These are phyloP conservation scores for Penicillium sp. DNA, from an alignment of 2,329 filamentous ascomycete species.

Conservation along the genomic window DNA sequence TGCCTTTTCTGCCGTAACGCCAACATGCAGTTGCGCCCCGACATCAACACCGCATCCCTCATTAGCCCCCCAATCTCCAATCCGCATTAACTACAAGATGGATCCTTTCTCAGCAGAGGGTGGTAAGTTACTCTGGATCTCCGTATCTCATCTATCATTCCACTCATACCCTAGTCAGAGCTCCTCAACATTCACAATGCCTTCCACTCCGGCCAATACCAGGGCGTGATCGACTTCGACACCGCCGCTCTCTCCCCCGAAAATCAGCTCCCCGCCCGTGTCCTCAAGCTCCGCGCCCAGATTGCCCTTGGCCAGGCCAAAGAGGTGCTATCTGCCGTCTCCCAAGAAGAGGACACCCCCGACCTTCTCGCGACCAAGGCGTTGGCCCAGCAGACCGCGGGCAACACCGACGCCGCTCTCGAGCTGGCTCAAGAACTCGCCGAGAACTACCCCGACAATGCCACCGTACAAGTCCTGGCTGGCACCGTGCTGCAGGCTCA, in stretches of 20 bases:
- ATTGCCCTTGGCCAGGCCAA: slow-evolving; percentile 79
- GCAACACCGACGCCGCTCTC: slow-evolving; percentile 65
- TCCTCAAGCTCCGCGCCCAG: slow-evolving; percentile 79
- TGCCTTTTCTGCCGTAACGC: slow-evolving; percentile 25
- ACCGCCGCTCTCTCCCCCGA: slow-evolving; percentile 75
- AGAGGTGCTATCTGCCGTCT: slow-evolving; percentile 69
- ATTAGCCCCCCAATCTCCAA: slow-evolving; percentile 13
- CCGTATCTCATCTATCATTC: not conserved
- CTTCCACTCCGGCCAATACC: slow-evolving; percentile 79
- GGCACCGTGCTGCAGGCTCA: slow-evolving; percentile 81
- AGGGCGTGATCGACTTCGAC: slow-evolving; percentile 83
- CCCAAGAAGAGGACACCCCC: slow-evolving; percentile 66
- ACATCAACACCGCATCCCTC: slow-evolving; percentile 27
- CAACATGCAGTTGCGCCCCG: slow-evolving; percentile 27
- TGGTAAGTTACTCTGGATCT: slow-evolving; percentile 46
- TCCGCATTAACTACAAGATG: slow-evolving; percentile 46
- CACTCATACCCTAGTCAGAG: slow-evolving; percentile 49
- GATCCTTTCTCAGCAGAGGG: slow-evolving; percentile 68
- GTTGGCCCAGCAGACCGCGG: slow-evolving; percentile 68
- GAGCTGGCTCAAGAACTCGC: slow-evolving; percentile 68
- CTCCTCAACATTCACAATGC: slow-evolving; percentile 69
- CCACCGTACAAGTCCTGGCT: slow-evolving; percentile 76
- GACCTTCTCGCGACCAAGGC: slow-evolving; percentile 77
- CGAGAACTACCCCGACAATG: slow-evolving; percentile 69
- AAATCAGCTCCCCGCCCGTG: slow-evolving; percentile 74